Base-by-base conservation (phyloP, 1,284 basidiomycete species). In the Puccinia hordei region DNA sequence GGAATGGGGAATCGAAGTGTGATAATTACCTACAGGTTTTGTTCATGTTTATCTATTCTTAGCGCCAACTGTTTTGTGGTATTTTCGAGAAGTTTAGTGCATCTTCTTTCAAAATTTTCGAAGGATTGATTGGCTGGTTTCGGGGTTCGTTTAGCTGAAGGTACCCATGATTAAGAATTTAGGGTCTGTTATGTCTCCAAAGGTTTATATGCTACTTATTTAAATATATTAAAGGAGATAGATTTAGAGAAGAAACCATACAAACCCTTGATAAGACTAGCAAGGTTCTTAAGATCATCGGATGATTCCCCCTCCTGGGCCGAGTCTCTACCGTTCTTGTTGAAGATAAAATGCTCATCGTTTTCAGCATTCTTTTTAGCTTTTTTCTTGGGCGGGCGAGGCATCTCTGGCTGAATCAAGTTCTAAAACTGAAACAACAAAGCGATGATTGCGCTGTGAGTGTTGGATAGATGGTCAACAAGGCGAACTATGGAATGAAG, bases 21-120 rank as follows among this genome's bases (percentile, higher is more conserved):
- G 33, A 15, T 19, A 6, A 65, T 12, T 27, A 10, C 63, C 1
- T n/a, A 66, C 63, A 66, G n/a, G 63, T 66, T 41, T 66, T 41
- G 35, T 46, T 66, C 63, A 66, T 66, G 63, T 13, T 2, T 44
- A 3, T 30, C 24, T n/a, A 66, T 41, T 66, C 44, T 66, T 10
- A 13, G 10, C 15, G 41, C 63, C 10, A 66, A 27, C 19, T 66
- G 22, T 6, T 66, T 17, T 27, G 41, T 66, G 2, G 63, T 44
- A 44, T 12, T 44, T 66, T 66, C 22, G 35, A 66, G 3, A 9
- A 66, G 41, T 27, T 66, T 22, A n/a, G 4, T 38, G 41, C 63
- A 66, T 41, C 44, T 66, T 17, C 41, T 66, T 66, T 66, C 63
- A 17, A 66, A 66, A 41, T n/a, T 66, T 22, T 66, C 63, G 63